Evolutionary conservation across 768 basidiomycete species (phyloP), one percentile per base, ranked within the genome.

Genomic region (Agaricus sinodeliciosus): DNA sequence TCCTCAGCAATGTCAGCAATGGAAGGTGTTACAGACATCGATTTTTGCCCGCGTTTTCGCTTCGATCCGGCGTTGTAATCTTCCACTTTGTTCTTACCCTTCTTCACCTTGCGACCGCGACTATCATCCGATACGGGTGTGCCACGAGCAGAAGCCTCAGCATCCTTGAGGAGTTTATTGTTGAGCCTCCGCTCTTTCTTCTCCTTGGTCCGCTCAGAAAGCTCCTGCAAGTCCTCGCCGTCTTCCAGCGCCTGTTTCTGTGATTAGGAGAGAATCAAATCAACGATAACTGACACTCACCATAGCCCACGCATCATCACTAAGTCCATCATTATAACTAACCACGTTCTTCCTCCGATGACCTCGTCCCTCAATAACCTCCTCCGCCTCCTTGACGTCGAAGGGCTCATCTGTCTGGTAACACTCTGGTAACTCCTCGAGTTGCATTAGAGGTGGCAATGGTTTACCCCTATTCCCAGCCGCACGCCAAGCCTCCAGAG

Each of bases 261-360:
- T 27, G 18, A 26, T 36, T 8, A 6, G 15, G 13, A 19, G 3
- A 25, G 19, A 41, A 18, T 28, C 44, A 26, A 26, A 41, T 26
- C 13, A 37, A 34, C 52, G 19, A 45, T 34, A 18, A 28, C 31
- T 9, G 16, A 26, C 18, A 72, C 78, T 55, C 63, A 86, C 86
- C 78, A 88, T 78, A 28, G 91, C 82, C 87, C 92, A 96, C 59
- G 94, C 86, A 62, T 96, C 95, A 59, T 98, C 95, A 48, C 84
- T 87, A 51, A 98, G 75, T 13, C 94, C 94, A 63, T 97, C 95
- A 55, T 87, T 94, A 63, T 98, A 98, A 63, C 82, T 86, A 56
- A 98, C 91, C 41, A 87, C 77, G 54, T 84, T 90, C 58, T 92
- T 79, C 55, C 82, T 79, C 59, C 94, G 79, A 65, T 90, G 85